Conservation (phyloP, 1,284 basidiomycete species). For the Fomitopsis pinicola region DNA sequence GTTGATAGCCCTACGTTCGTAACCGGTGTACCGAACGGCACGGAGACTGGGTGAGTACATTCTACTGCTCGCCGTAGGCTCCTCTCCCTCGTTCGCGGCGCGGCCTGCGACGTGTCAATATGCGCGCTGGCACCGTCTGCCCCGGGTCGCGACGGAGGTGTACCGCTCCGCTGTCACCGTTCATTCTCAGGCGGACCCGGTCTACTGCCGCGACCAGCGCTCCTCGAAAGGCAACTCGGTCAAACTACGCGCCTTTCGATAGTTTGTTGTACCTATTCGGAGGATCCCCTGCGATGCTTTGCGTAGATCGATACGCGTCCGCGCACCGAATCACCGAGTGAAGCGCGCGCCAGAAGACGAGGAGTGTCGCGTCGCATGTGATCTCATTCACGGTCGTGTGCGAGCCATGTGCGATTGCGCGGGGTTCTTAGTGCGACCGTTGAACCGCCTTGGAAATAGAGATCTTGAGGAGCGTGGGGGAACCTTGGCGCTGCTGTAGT, state of each 20-base stretch:
- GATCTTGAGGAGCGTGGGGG: neutral
- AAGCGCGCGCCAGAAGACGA: neutral
- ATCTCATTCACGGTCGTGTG: neutral
- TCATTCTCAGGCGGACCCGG: conserved; percentile 12
- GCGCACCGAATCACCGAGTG: neutral
- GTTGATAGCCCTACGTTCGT: conserved; percentile 78
- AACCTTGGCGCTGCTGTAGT: neutral
- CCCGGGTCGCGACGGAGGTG: neutral
- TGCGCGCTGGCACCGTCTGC: neutral
- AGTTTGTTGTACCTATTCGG: neutral
- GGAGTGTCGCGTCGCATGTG: conserved; percentile 1
- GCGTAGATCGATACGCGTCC: neutral
- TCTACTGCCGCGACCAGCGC: conserved; percentile 15
- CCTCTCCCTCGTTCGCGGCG: neutral
- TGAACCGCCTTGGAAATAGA: too few species aligned
- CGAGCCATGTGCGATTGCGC: neutral
- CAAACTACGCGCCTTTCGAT: neutral
- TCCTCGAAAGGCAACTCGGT: conserved; percentile 13
- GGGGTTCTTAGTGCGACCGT: neutral
- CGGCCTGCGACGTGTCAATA: conserved; percentile 1
- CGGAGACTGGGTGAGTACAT: conserved; percentile 78
- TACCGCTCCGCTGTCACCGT: conserved; percentile 5
- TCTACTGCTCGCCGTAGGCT: neutral
- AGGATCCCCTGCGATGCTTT: neutral
- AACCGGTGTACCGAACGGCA: conserved; percentile 85